phyloP scores from a whole-genome alignment of 108 stramenopile species.

The Chaetoceros muelleri region DNA sequence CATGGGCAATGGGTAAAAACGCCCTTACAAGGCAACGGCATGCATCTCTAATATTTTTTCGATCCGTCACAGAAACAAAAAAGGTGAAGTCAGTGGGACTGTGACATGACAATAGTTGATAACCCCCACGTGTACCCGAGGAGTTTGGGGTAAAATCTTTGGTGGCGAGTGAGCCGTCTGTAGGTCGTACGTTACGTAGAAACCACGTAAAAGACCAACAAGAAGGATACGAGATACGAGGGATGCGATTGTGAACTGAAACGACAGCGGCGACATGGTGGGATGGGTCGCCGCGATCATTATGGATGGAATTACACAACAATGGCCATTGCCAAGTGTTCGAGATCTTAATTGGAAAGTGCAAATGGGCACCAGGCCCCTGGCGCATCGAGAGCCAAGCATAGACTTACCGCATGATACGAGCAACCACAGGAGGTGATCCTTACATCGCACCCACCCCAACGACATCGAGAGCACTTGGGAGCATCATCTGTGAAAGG shows the following conservation, averaged over 20 bases:
- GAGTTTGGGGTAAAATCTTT: no score
- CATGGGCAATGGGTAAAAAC: constrained; percentile 3
- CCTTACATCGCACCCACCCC: constrained; percentile 19
- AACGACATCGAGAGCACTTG: constrained; percentile 13
- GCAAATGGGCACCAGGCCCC: no score
- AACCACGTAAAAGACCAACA: background rate
- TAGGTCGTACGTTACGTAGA: no score
- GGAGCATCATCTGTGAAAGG: background rate
- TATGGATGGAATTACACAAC: constrained; percentile 6
- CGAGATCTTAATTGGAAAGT: background rate
- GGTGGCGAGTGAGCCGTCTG: no score
- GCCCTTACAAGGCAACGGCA: background rate
- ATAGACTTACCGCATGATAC: constrained; percentile 23
- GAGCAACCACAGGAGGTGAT: constrained; percentile 23
- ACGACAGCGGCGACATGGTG: constrained; percentile 10
- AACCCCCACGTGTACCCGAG: no score
- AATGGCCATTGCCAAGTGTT: constrained; percentile 9
- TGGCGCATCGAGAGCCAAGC: background rate
- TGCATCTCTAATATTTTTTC: background rate
- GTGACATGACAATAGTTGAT: no score
- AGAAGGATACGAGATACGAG: background rate
- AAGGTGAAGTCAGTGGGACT: no score
- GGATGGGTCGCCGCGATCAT: constrained; percentile 9
- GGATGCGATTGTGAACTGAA: background rate
- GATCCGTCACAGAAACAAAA: no score